Base-by-base conservation (phyloP, 108 stramenopile species). In the Pseudonitzschia multiseries region DNA sequence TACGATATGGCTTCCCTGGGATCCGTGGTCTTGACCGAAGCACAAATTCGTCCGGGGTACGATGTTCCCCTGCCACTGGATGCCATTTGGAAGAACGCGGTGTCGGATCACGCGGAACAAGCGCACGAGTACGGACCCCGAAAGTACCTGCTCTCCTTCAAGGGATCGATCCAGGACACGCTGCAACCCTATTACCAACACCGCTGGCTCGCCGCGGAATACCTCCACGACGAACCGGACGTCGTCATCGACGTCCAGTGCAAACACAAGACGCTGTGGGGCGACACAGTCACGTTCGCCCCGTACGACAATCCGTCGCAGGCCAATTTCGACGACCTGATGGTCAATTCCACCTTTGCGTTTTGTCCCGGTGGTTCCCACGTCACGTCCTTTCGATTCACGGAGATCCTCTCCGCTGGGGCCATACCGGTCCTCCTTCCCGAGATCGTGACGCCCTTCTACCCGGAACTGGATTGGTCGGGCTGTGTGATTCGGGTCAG, bases 361-460 rank as follows among this genome's bases (percentile, higher is more conserved):
- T 78, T 68, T 46, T 48, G 61, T 78, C 77, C 77, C 31, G 77
- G 77, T 48, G 77, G 77, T 15, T 78, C 77, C 13, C 59, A 70
- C 57, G 64, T 72, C 12, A 40, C 57, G 0, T 72, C 77, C n/a
- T 78, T 61, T 78, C 77, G 77, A 20, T 72, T 78, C n/a, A 70
- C 60, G 9, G 77, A 78, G 72, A 56, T 71, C 2, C 42, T 78
- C 13, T 78, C 77, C n/a, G 54, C 77, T 1, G 77, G 77, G n/a
- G 62, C 62, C 10, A 78, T 78, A 20, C 77, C 77, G 20, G 71
- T 78, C 6, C 46, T 72, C 17, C 44, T 63, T 22, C 52, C 62
- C n/a, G 77, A 72, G 32, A 52, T 66, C 26, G 65, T 72, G 1
- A 28, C 71, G 15, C 71, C 71, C 8, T 65, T 71, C 29, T 51